These are phyloP conservation scores for Argentina anserina DNA, from an alignment of 306 rosid genomes.

Conservation along the genomic window DNA sequence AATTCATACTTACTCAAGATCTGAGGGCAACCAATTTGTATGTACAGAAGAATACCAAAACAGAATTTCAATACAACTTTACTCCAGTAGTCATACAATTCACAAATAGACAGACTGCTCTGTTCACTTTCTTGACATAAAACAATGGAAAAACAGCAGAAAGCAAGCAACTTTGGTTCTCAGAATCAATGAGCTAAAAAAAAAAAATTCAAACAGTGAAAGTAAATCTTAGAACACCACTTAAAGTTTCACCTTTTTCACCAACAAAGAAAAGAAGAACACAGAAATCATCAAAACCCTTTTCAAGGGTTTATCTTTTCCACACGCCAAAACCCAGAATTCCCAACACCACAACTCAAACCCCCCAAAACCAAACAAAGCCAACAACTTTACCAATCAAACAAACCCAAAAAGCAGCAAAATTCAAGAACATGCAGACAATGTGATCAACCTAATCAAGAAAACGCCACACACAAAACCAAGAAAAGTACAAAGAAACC, in stretches of 20 bases:
- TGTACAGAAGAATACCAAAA: background rate
- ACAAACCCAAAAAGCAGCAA: background rate
- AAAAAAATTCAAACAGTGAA: background rate
- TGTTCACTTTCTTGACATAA: background rate
- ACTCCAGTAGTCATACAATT: background rate
- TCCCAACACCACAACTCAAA: background rate
- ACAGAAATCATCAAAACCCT: slow-evolving; percentile 8
- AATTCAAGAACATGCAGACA: slow-evolving; percentile 27
- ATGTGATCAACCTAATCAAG: slow-evolving; percentile 24
- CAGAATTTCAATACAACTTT: background rate
- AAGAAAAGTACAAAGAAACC: background rate
- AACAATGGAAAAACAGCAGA: background rate
- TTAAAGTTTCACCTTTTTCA: background rate
- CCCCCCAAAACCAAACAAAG: background rate
- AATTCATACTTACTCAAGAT: background rate
- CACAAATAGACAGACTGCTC: background rate
- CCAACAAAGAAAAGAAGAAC: background rate
- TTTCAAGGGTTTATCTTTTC: slow-evolving; percentile 14
- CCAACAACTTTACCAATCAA: background rate
- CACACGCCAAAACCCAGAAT: slow-evolving; percentile 1
- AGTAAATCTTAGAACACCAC: background rate
- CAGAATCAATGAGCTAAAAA: background rate
- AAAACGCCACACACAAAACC: background rate
- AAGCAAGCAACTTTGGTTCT: background rate
- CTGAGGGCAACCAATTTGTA: background rate